Conservation (phyloP, 352 stramenopile species). For the Phytophthora citricola region DNA sequence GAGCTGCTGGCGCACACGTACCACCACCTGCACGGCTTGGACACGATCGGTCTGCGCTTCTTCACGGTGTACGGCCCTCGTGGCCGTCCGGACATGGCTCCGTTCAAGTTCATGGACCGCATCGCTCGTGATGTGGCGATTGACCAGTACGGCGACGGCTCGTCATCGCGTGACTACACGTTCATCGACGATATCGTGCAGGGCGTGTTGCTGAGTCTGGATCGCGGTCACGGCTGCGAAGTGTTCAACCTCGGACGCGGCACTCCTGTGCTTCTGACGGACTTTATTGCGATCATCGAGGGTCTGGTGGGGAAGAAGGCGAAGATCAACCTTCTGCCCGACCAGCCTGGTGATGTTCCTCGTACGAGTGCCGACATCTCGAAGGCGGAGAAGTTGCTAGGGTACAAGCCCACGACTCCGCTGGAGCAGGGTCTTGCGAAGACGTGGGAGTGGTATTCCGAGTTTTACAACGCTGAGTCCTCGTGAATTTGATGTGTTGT, state of each 20-base stretch:
- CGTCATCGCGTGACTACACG: constrained; percentile 96
- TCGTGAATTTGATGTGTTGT: not conserved
- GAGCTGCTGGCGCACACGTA: constrained; percentile 98
- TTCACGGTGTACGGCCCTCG: constrained; percentile 98
- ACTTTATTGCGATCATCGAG: constrained; percentile 97
- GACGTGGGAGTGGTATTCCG: constrained; percentile 95
- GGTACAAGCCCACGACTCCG: constrained; percentile 93
- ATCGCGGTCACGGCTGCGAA: constrained; percentile 87
- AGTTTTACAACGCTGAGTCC: constrained; percentile 49
- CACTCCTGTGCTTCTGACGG: constrained; percentile 88
- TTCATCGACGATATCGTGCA: constrained; percentile 99
- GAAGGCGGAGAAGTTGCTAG: constrained; percentile 95
- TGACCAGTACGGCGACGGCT: constrained; percentile 97
- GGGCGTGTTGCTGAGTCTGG: constrained; percentile 87
- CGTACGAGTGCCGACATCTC: constrained; percentile 96
- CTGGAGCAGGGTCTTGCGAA: constrained; percentile 94
- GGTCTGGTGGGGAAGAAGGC: constrained; percentile 93
- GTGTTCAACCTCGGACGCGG: constrained; percentile 98
- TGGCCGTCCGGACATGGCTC: constrained; percentile 98
- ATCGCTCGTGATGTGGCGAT: constrained; percentile 93
- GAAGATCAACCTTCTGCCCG: constrained; percentile 93
- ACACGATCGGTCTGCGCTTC: constrained; percentile 96
- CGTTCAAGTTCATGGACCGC: constrained; percentile 98
- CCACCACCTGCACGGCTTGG: constrained; percentile 96
- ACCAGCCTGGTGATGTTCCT: constrained; percentile 97